phyloP scores from a whole-genome alignment of 495 filamentous ascomycete species.

The Usnea hakonensis region DNA sequence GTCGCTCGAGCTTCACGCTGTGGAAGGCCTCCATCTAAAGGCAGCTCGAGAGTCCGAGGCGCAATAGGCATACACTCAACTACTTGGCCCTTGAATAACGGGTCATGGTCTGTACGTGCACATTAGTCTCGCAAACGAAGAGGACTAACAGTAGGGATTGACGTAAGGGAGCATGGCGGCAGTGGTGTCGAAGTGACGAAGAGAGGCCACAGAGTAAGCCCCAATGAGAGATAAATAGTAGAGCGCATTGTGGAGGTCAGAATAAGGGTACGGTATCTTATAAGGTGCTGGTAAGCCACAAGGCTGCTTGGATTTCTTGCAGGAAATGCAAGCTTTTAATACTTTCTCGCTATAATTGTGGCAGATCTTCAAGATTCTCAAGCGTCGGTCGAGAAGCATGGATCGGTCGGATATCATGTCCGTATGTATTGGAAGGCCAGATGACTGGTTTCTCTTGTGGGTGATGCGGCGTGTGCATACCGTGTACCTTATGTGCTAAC shows the following conservation, averaged over 20 bases:
- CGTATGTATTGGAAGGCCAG: background rate
- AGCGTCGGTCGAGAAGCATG: background rate
- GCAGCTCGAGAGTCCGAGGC: background rate
- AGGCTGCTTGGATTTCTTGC: background rate
- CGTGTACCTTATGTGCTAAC: background rate
- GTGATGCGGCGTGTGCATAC: background rate
- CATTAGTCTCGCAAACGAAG: background rate
- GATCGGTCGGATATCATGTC: background rate
- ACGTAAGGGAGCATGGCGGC: background rate
- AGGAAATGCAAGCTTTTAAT: too few species aligned
- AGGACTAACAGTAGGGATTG: background rate
- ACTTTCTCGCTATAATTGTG: background rate
- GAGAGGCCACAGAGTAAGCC: background rate
- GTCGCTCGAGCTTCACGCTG: background rate
- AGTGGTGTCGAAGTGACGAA: background rate
- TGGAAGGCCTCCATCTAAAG: background rate
- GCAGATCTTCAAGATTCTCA: too few species aligned
- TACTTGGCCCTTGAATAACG: background rate
- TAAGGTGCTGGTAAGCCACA: background rate
- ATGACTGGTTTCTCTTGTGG: background rate
- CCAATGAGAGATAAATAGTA: background rate
- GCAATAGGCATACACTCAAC: background rate
- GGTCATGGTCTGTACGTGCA: background rate
- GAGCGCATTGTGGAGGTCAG: background rate
- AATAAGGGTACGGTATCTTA: background rate